Evolutionary conservation across 2,329 filamentous ascomycete species (phyloP).

Genomic region (Pseudopithomyces maydicus): DNA sequence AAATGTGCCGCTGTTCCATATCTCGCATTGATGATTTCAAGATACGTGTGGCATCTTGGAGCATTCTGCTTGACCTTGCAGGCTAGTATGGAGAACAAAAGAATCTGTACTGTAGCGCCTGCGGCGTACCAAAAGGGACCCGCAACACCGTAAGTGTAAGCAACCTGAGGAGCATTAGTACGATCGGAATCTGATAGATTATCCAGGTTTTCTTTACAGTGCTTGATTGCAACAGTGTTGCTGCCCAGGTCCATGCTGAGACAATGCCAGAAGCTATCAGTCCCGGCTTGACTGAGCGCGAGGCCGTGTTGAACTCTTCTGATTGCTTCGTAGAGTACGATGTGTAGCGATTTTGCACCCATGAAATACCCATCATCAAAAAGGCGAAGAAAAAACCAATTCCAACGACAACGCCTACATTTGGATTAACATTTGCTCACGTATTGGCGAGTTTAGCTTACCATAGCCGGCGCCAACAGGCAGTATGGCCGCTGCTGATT

Average conservation of each 20-base stretch:
- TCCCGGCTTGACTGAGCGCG: conserved; percentile 50
- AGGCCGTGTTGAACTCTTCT: conserved; percentile 57
- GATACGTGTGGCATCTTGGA: conserved; percentile 47
- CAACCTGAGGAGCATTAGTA: conserved; percentile 10
- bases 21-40: conserved; percentile 49
- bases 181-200: not conserved
- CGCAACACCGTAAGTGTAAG: conserved; percentile 37
- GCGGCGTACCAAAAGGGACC: conserved; percentile 48
- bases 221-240: conserved; percentile 43
- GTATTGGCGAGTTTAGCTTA: conserved; percentile 22
- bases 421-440: not conserved
- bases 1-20: conserved; percentile 47
- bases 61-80: conserved; percentile 51
- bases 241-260: conserved; percentile 57
- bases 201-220: conserved; percentile 17
- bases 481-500: conserved; percentile 22
- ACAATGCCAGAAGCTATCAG: conserved; percentile 55
- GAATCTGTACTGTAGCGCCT: conserved; percentile 51
- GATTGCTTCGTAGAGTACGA: conserved; percentile 48
- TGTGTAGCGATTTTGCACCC: conserved; percentile 43
- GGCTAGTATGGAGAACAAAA: conserved; percentile 51
- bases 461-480: conserved; percentile 54
- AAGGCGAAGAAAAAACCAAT: conserved; percentile 50
- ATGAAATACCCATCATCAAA: conserved; percentile 42
- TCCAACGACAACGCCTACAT: conserved; percentile 50